Conservation (phyloP, 2,329 filamentous ascomycete genomes). For the Monilinia aucupariae region DNA sequence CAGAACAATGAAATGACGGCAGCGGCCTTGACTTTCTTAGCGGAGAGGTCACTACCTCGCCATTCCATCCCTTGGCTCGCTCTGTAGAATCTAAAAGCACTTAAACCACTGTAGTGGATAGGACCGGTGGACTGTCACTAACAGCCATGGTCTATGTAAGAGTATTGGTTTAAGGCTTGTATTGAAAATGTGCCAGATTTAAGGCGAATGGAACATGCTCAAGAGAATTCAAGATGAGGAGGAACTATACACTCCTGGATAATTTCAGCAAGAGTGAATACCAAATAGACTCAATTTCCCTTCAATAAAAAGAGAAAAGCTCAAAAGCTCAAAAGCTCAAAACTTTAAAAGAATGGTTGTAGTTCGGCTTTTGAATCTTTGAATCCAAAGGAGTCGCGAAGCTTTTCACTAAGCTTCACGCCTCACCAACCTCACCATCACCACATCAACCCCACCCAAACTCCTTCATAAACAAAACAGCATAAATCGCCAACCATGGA, state of each 20-base stretch:
- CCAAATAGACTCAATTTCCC: neutral
- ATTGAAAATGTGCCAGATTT: neutral
- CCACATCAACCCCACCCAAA: constrained; percentile 14
- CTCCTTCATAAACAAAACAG: constrained; percentile 1
- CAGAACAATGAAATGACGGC: neutral
- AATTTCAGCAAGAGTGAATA: neutral
- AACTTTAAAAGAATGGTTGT: neutral
- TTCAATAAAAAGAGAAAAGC: neutral
- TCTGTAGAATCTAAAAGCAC: neutral
- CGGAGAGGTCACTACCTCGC: neutral
- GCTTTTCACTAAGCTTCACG: neutral
- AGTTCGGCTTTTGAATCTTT: neutral
- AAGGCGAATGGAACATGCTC: neutral
- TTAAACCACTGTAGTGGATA: neutral
- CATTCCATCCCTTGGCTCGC: neutral
- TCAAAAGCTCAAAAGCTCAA: neutral
- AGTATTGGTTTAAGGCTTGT: neutral
- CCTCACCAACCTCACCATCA: constrained; percentile 1
- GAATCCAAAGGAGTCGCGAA: neutral
- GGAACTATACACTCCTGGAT: neutral
- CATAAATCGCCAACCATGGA: constrained; percentile 24
- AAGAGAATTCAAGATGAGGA: neutral
- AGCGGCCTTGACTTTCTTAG: neutral
- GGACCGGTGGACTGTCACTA: neutral
- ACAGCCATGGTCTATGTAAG: neutral